phyloP scores from a whole-genome alignment of 352 stramenopile genomes.

The Pythium rhizo-oryzae region DNA sequence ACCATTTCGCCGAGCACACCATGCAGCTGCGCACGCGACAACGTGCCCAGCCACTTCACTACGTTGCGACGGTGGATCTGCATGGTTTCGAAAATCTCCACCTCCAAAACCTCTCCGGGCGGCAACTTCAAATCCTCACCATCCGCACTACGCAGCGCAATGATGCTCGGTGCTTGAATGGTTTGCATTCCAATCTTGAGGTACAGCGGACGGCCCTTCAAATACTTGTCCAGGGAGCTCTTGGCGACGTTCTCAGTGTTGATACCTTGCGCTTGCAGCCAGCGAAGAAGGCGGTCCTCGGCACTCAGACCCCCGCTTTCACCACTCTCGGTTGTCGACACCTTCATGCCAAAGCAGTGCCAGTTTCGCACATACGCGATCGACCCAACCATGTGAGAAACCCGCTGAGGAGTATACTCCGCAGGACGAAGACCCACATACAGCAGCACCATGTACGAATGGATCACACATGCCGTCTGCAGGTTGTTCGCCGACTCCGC shows the following conservation, averaged over 20 bases:
- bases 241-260: constrained; percentile 85
- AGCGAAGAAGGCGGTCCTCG: constrained; percentile 82
- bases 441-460: constrained; percentile 78
- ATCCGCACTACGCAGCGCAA: constrained; percentile 52
- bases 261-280: constrained; percentile 90
- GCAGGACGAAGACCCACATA: constrained; percentile 68
- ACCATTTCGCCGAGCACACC: constrained; percentile 65
- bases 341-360: constrained; percentile 91
- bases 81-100: constrained; percentile 84
- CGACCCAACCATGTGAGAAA: constrained; percentile 77
- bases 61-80: constrained; percentile 81
- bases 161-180: constrained; percentile 85
- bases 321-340: constrained; percentile 53
- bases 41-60: constrained; percentile 60
- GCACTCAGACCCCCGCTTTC: constrained; percentile 55
- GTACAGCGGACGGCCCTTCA: constrained; percentile 84
- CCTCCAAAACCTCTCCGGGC: constrained; percentile 84
- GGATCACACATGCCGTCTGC: constrained; percentile 82
- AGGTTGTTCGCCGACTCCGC: constrained; percentile 76
- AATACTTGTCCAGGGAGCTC: constrained; percentile 84
- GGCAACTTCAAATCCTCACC: constrained; percentile 71
- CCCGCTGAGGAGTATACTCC: constrained; percentile 69
- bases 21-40: constrained; percentile 23
- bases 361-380: constrained; percentile 90
- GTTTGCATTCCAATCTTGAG: constrained; percentile 90